Conservation (phyloP, 2,329 filamentous ascomycete genomes). For the Meredithiella fracta region DNA sequence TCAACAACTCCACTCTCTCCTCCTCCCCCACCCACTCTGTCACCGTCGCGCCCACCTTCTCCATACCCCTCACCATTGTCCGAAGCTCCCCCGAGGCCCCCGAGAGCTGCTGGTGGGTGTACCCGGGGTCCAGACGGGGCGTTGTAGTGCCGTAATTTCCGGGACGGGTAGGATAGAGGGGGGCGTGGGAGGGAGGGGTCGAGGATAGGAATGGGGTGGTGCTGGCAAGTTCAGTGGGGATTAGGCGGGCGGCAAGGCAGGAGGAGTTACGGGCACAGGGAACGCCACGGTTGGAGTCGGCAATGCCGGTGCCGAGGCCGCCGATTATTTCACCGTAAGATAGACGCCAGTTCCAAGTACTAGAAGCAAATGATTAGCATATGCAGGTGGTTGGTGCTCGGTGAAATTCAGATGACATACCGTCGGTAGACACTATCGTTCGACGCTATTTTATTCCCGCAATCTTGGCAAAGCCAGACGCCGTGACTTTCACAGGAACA, state of each 20-base stretch:
- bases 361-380: constrained; percentile 18
- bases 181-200: no score
- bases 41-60: constrained; percentile 68
- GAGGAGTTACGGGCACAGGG: constrained; percentile 63
- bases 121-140: constrained; percentile 49
- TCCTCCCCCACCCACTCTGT: constrained; percentile 72
- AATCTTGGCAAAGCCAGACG: constrained; percentile 76
- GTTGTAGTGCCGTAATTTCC: constrained; percentile 18
- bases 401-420: constrained; percentile 23
- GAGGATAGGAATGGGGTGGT: no score
- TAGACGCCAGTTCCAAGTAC: constrained; percentile 78
- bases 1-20: constrained; percentile 46
- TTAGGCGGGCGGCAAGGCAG: constrained; percentile 61
- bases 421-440: constrained; percentile 42
- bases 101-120: constrained; percentile 75
- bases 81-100: constrained; percentile 80
- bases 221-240: constrained; percentile 63
- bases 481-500: constrained; percentile 37
- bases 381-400: not conserved
- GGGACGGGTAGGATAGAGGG: no score
- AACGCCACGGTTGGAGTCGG: constrained; percentile 75
- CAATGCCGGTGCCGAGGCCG: constrained; percentile 71
- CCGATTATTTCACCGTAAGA: constrained; percentile 68
- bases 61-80: constrained; percentile 69
- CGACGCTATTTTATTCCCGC: constrained; percentile 52